These are phyloP conservation scores for Tolypocladium pustulatum DNA, from an alignment of 2,329 filamentous ascomycete genomes.

Conservation along the genomic window DNA sequence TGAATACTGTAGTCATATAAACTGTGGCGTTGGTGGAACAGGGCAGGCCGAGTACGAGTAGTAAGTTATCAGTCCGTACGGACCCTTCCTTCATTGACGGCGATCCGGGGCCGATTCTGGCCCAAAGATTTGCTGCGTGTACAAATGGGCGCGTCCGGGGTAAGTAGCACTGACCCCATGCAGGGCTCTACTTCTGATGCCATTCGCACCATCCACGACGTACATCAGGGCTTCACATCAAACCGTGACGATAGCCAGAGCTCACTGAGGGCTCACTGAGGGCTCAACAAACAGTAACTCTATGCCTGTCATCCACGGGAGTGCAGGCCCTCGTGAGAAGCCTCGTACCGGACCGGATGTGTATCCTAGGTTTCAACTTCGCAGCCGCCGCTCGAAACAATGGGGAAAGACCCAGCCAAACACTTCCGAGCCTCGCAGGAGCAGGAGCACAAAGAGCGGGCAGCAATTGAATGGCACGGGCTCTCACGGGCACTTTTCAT, in stretches of 20 bases:
- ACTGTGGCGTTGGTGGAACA: not conserved
- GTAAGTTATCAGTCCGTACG: no score
- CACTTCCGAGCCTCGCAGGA: not conserved
- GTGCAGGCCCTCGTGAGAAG: no score
- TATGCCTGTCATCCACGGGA: no score
- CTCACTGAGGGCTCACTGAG: no score
- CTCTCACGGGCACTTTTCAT: no score
- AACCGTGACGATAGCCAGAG: no score
- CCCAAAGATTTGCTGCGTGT: not conserved
- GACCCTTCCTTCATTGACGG: not conserved
- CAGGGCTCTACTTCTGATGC: not conserved
- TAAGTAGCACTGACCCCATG: not conserved
- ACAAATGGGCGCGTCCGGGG: not conserved
- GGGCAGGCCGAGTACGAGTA: not conserved
- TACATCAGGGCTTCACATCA: not conserved
- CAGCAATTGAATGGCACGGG: no score
- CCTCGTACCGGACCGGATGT: no score
- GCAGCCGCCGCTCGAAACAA: not conserved
- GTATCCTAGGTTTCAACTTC: not conserved
- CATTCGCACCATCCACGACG: not conserved
- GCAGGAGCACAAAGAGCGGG: not conserved
- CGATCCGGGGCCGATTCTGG: not conserved
- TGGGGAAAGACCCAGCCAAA: not conserved
- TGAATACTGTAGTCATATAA: not conserved
- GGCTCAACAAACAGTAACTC: no score